Evolutionary conservation across 371 early-diverging fungal species (phyloP).

Genomic region (Mortierella sp.): DNA sequence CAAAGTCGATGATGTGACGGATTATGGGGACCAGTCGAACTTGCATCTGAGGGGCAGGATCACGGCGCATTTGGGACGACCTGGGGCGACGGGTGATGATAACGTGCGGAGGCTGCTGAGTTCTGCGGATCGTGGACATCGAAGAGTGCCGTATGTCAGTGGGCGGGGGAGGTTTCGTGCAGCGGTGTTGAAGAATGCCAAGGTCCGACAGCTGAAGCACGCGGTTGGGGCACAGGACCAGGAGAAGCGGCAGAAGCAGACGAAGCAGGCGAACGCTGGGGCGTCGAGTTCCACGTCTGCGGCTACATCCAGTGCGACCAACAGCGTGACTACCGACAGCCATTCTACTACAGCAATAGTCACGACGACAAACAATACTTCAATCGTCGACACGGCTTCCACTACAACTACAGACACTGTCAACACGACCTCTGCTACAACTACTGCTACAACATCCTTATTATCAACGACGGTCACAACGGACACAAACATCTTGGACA

Average conservation of each 20-base stretch:
- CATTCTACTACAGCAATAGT: too few relatives aligned
- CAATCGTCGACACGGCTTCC: too few relatives aligned
- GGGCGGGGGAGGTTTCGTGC: not conserved
- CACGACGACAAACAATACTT: too few relatives aligned
- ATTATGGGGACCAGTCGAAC: conserved; percentile 30
- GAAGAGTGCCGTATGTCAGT: conserved; percentile 12
- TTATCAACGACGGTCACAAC: not conserved
- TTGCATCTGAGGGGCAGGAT: conserved; percentile 14
- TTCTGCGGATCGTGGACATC: conserved; percentile 22
- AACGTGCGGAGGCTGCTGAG: conserved; percentile 27
- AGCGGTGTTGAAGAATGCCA: not conserved
- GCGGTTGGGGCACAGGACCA: not conserved
- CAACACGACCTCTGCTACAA: not conserved
- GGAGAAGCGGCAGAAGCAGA: not conserved
- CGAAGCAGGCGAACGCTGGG: too few relatives aligned
- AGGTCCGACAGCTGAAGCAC: not conserved
- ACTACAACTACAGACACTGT: too few relatives aligned
- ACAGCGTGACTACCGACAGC: too few relatives aligned
- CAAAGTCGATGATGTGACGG: conserved; percentile 25
- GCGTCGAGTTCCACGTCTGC: too few relatives aligned
- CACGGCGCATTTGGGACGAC: not conserved
- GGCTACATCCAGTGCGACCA: too few relatives aligned
- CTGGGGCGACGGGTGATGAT: conserved; percentile 1
- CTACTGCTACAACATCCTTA: not conserved
- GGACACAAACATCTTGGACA: not conserved